Evolutionary conservation across 768 basidiomycete genomes (phyloP).

Genomic region (Erythrobasidium yunnanense): DNA sequence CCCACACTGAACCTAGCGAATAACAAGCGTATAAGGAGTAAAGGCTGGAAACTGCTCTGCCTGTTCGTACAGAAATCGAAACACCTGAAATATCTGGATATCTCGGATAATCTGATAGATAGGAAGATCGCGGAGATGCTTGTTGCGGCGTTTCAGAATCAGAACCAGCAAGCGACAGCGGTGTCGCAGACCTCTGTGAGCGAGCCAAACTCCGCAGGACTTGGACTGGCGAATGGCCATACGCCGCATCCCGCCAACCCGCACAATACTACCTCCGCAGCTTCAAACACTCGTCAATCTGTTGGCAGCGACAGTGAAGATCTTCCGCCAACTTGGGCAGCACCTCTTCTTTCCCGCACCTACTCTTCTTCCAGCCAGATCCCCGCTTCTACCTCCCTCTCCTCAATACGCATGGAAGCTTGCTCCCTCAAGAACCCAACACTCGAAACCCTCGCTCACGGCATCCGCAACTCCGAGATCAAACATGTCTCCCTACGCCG

Average conservation of each 20-base stretch:
- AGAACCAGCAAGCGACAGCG: neutral
- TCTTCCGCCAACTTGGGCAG: slow-evolving; percentile 23
- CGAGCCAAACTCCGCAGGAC: too few relatives aligned
- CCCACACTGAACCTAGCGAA: slow-evolving; percentile 76
- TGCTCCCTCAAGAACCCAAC: slow-evolving; percentile 62
- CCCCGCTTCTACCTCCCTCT: slow-evolving; percentile 47
- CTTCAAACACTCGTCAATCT: too few relatives aligned
- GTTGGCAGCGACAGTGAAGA: slow-evolving; percentile 1
- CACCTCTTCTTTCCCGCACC: slow-evolving; percentile 42
- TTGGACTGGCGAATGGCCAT: too few relatives aligned
- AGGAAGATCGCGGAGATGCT: slow-evolving; percentile 75
- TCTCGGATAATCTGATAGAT: slow-evolving; percentile 76
- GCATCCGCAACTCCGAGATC: slow-evolving; percentile 68
- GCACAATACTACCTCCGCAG: too few relatives aligned
- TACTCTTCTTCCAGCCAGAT: neutral
- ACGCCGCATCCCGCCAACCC: too few relatives aligned
- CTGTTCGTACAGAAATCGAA: slow-evolving; percentile 72
- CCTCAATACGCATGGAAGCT: slow-evolving; percentile 69
- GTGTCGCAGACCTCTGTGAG: neutral
- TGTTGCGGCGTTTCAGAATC: slow-evolving; percentile 51
- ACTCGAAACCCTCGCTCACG: slow-evolving; percentile 68
- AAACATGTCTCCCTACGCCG: slow-evolving; percentile 80
- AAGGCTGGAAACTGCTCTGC: slow-evolving; percentile 67
- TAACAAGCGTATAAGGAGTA: slow-evolving; percentile 65
- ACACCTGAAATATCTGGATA: slow-evolving; percentile 70